Evolutionary conservation across 73 alveolate species (phyloP), one percentile per base, ranked within the genome.

Genomic region (Paramecium biaurelia): DNA sequence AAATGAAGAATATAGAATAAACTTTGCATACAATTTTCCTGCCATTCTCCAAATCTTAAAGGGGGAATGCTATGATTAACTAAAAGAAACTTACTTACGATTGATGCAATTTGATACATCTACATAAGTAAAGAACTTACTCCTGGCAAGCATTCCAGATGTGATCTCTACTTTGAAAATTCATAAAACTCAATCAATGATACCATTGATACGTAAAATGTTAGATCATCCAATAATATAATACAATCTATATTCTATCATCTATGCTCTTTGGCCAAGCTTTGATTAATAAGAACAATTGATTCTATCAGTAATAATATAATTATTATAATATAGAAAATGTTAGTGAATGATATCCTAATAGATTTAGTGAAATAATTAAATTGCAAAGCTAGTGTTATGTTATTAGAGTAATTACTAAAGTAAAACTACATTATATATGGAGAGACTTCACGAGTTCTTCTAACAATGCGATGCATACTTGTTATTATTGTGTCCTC

Each of bases 21-120:
- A 79, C 56, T 79, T 79, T 79, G 90, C 90, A 0, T 79, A 79
- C 32, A 79, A 79, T 79, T 79, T 79, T 23, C 63, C 90, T 42
- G 90, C 63, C 9, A 45, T 79, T 20, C 41, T 74, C 38, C 18
- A 32, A 74, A 24, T 74, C 18, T 35, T 74, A 32, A n/a, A 74
- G 18, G 87, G 87, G 8, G 56, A 74, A 5, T 74, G 38, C 10
- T 74, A 32, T 34, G 90, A 79, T 45, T 23, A 38, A 26, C 14
- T 79, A 10, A 23, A 34, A 79, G 47, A 21, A 43, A 7, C 74
- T 5, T 79, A 79, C 23, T 42, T 79, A 26, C 4, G 21, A 20
- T 23, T 42, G 7, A 43, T 79, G 76, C 18, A 30, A 41, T 24
- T 38, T 43, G 90, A 79, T 79, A 7, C 45, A 14, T 79, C 74